Percentiles rank a stretch among this genome's conserved stretches.
Conservation (phyloP, 345 rosid species). For the Eucalyptus marginata region DNA sequence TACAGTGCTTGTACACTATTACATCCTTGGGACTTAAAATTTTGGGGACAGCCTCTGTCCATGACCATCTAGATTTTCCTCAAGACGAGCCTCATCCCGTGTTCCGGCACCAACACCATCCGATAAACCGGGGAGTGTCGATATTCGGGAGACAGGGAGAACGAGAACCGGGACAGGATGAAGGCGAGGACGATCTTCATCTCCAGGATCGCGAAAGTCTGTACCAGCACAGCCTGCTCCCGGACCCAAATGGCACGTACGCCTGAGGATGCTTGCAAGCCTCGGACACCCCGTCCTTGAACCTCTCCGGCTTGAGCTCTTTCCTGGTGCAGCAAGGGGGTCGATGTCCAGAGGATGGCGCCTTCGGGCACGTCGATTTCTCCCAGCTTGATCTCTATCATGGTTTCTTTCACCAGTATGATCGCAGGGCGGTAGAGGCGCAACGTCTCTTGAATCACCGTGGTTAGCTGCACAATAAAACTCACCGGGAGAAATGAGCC, state of each 20-base stretch:
- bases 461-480: neutral
- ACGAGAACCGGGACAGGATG: conserved; percentile 8
- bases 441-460: conserved; percentile 5
- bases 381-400: conserved; percentile 10
- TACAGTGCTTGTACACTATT: neutral
- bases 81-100: conserved; percentile 2
- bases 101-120: conserved; percentile 1
- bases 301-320: conserved; percentile 37
- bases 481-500: neutral
- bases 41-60: neutral
- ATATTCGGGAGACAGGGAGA: conserved; percentile 11
- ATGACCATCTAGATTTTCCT: neutral
- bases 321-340: conserved; percentile 2
- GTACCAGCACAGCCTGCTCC: conserved; percentile 13
- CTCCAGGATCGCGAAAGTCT: conserved; percentile 15
- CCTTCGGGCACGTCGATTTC: conserved; percentile 12
- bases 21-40: rapidly evolving
- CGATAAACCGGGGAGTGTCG: conserved; percentile 11
- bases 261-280: conserved; percentile 21
- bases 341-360: neutral
- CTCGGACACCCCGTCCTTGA: conserved; percentile 5
- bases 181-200: conserved; percentile 4
- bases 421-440: conserved; percentile 2
- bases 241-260: conserved; percentile 12
- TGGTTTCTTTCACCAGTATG: neutral